Conservation (phyloP, 345 rosid genomes). For the Citrus trifoliata region DNA sequence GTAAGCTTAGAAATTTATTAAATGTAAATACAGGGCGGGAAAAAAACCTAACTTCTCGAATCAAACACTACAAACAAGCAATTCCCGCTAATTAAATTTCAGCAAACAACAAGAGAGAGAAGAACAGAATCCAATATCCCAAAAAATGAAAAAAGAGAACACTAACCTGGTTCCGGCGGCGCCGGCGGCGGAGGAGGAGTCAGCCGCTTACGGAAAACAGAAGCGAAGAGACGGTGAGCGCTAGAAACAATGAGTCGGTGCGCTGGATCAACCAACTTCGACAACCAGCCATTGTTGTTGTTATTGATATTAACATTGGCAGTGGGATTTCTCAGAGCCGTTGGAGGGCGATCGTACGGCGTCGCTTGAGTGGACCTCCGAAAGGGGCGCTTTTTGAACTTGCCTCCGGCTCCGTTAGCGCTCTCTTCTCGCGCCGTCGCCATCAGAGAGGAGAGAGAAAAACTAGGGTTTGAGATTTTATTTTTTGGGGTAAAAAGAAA, state of each 20-base stretch:
- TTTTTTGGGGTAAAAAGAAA: constrained; percentile 13
- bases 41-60: neutral
- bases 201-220: constrained; percentile 75
- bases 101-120: no score
- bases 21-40: neutral
- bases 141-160: neutral
- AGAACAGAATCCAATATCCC: neutral
- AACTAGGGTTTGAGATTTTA: constrained; percentile 36
- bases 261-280: constrained; percentile 92
- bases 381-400: constrained; percentile 61
- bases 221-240: constrained; percentile 72
- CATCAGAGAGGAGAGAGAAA: constrained; percentile 29
- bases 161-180: constrained; percentile 33
- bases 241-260: constrained; percentile 70
- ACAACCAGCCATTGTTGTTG: constrained; percentile 58
- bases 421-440: constrained; percentile 51
- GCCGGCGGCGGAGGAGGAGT: constrained; percentile 37
- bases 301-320: constrained; percentile 20
- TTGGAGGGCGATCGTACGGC: constrained; percentile 76
- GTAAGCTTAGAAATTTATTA: neutral
- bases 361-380: constrained; percentile 44
- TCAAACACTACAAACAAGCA: neutral
- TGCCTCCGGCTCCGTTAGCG: constrained; percentile 46
- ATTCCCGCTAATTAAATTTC: neutral
- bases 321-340: constrained; percentile 39